A percentile compares a stretch with the other conserved stretches of the same genome.
Conservation (phyloP, 2,329 filamentous ascomycete species). For the Nothomitra cinnamomea region DNA sequence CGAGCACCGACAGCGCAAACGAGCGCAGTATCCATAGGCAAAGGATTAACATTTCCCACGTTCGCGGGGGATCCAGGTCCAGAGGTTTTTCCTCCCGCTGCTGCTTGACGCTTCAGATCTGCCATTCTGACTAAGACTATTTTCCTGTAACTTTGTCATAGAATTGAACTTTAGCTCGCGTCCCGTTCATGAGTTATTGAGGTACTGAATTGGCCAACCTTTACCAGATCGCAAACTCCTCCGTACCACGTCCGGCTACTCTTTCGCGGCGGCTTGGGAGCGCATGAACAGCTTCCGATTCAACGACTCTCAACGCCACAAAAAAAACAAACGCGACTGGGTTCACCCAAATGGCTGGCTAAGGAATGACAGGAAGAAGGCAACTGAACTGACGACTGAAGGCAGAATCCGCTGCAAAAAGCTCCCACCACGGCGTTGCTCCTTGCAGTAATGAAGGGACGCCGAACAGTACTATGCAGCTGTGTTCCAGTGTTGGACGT, state of each 20-base stretch:
- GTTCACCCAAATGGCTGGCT: not conserved
- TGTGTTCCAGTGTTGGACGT: not conserved
- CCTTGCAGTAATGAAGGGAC: not conserved
- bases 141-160: not conserved
- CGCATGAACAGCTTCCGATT: constrained; percentile 1
- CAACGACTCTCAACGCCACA: not conserved
- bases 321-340: constrained; percentile 1
- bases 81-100: constrained; percentile 14
- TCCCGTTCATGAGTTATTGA: not conserved
- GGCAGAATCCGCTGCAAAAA: not conserved
- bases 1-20: constrained; percentile 43
- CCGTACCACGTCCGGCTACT: not conserved
- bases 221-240: not conserved
- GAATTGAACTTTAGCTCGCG: not conserved
- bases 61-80: constrained; percentile 24
- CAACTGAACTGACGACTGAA: not conserved
- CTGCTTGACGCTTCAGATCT: constrained; percentile 40
- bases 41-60: constrained; percentile 16
- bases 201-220: not conserved
- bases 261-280: not conserved
- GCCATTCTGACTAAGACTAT: constrained; percentile 26
- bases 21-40: constrained; percentile 34
- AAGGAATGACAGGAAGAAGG: constrained; percentile 4
- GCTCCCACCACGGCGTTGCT: constrained; percentile 1
- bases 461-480: not conserved